Base-by-base conservation (phyloP, 768 basidiomycete genomes). In the Fomitopsis serialis region DNA sequence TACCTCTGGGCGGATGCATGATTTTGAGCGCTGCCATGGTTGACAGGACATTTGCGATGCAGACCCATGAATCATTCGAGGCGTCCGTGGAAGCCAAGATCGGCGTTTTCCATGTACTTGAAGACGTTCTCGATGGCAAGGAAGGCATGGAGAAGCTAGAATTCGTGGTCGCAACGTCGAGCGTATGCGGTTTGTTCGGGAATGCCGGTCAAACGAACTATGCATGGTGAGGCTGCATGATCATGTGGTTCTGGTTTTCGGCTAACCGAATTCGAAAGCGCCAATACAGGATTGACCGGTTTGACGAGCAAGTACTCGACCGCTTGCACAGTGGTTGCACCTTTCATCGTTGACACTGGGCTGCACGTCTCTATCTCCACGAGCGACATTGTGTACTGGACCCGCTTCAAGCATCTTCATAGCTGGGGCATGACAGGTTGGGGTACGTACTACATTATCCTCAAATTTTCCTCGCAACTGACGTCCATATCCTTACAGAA, bases 101-200 rank as follows among this genome's bases (percentile, higher is more conserved):
- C 2, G 27, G 49, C 9, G 60, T 56, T 10, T 50, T 61, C 42
- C 15, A 34, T 17, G 35, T 42, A 2, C 44, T 60, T 10, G 43
- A 54, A 25, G 24, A 50, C 24, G 46, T 48, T 7, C 17, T 60
- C 12, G 27, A 45, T 6, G 37, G 37, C 13, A 40, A 40, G 37
- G 19, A 15, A 19, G 37, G 37, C 15, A 42, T 61, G 12, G 22
- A 51, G 9, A 21, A 22, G 2, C 40, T 59, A 8, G 62, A 63
- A 36, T 63, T 58, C 42, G n/a, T 57, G 13, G 53, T 63, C 15
- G 48, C 55, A 9, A 61, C 61, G 48, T 59, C 58, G 2, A 59
- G 61, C n/a, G 53, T 61, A 9, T 51, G 54, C n/a, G 58, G 54
- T 6, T 24, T 59, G 32, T 45, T 62, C 21, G 58, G 63, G 2